Conservation (phyloP, 2,329 filamentous ascomycete genomes). For the Boeremia exigua region DNA sequence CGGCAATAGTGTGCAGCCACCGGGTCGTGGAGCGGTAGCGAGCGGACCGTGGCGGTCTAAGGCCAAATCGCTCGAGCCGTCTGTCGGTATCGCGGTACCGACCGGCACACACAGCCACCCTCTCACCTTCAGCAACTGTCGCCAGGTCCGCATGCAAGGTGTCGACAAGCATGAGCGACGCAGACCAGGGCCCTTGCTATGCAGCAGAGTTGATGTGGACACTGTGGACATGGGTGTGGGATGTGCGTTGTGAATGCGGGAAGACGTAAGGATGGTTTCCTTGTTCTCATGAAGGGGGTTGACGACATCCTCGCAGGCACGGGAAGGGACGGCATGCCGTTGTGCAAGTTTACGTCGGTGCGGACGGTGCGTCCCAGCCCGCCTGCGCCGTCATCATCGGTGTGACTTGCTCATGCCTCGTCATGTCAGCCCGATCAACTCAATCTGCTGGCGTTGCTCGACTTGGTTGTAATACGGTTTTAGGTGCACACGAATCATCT, state of each 20-base stretch:
- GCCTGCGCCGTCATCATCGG: conserved; percentile 22
- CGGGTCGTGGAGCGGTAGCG: conserved; percentile 4
- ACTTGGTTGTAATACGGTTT: not conserved
- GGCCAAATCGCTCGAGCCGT: not conserved
- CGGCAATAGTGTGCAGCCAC: conserved; percentile 2
- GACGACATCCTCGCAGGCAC: conserved; percentile 9
- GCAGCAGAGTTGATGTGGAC: not conserved
- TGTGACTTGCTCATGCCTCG: conserved; percentile 16
- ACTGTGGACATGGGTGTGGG: not conserved
- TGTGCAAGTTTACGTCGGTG: conserved; percentile 12
- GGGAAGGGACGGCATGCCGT: conserved; percentile 11
- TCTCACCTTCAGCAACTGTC: not conserved
- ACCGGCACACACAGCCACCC: not conserved
- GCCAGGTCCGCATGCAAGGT: not conserved
- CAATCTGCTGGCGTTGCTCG: not conserved
- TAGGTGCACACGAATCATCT: not conserved
- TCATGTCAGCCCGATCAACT: not conserved
- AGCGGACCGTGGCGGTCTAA: conserved; percentile 11
- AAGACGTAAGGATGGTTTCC: not conserved
- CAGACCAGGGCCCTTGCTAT: not conserved
- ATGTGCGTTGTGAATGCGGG: not conserved
- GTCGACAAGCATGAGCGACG: not conserved
- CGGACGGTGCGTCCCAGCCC: conserved; percentile 24
- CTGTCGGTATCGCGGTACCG: not conserved
- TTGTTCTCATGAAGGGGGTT: not conserved